Evolutionary conservation across 192 early-diverging fungal genomes (phyloP).

Genomic region (Mycoemilia scoparia): DNA sequence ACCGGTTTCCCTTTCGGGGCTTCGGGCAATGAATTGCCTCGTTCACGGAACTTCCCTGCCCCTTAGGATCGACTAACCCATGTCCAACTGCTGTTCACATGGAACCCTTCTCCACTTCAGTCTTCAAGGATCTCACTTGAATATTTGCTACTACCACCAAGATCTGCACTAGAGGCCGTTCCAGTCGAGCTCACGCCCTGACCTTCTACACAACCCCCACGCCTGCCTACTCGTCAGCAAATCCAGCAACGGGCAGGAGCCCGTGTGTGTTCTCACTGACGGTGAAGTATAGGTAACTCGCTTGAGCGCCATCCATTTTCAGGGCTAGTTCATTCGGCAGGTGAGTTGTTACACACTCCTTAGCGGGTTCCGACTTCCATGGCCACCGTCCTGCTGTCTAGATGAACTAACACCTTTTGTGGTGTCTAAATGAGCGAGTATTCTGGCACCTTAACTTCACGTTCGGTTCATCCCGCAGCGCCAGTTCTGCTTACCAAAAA

Average conservation of each 20-base stretch:
- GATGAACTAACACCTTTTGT: constrained; percentile 69
- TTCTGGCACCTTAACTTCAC: constrained; percentile 53
- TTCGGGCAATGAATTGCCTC: constrained; percentile 1
- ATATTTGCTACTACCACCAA: constrained; percentile 67
- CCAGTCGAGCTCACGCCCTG: constrained; percentile 41
- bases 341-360: constrained; percentile 46
- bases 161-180: constrained; percentile 55
- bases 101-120: constrained; percentile 72
- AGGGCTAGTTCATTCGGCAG: constrained; percentile 45
- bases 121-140: constrained; percentile 71
- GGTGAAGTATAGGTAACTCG: constrained; percentile 55
- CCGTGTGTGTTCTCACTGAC: constrained; percentile 28
- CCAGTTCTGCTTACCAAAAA: constrained; percentile 84
- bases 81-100: constrained; percentile 49
- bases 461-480: constrained; percentile 75
- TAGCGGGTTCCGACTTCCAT: constrained; percentile 72
- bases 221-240: constrained; percentile 48
- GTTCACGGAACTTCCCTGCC: constrained; percentile 34
- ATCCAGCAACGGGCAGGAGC: too few relatives aligned
- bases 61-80: constrained; percentile 69
- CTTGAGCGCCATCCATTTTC: constrained; percentile 68
- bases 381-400: constrained; percentile 68
- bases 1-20: constrained; percentile 58
- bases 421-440: constrained; percentile 52
- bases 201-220: constrained; percentile 37